Conservation (phyloP, 768 basidiomycete genomes). For the Xerocomus potaroensis region DNA sequence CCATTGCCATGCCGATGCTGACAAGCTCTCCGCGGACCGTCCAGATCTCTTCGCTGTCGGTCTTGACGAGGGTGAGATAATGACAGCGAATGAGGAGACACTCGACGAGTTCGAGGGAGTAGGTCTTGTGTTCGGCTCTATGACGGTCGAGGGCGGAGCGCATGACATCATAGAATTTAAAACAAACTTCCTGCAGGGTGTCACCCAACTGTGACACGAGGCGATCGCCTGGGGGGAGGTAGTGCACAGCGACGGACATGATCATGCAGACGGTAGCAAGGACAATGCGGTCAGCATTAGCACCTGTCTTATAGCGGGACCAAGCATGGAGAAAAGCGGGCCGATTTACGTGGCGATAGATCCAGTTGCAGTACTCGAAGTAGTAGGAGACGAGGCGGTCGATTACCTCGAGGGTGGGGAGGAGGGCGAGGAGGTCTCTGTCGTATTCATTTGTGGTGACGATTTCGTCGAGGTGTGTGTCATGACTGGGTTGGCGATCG, state of each 20-base stretch:
- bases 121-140: slow-evolving; percentile 53
- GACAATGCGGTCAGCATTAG: slow-evolving; percentile 59
- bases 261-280: slow-evolving; percentile 71
- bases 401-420: slow-evolving; percentile 64
- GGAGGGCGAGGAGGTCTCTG: slow-evolving; percentile 61
- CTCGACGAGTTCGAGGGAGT: slow-evolving; percentile 73
- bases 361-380: slow-evolving; percentile 87
- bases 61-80: slow-evolving; percentile 69
- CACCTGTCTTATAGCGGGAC: slow-evolving; percentile 69
- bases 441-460: slow-evolving; percentile 54
- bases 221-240: slow-evolving; percentile 61
- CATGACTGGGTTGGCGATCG: slow-evolving; percentile 51
- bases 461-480: slow-evolving; percentile 38
- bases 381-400: slow-evolving; percentile 73
- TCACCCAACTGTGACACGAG: slow-evolving; percentile 52
- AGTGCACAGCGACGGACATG: slow-evolving; percentile 70
- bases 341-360: slow-evolving; percentile 75
- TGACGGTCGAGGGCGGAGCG: slow-evolving; percentile 60
- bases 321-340: slow-evolving; percentile 58
- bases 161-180: slow-evolving; percentile 67
- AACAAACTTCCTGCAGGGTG: slow-evolving; percentile 55
- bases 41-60: slow-evolving; percentile 82
- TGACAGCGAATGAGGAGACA: slow-evolving; percentile 65
- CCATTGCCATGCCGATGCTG: slow-evolving; percentile 76
- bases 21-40: slow-evolving; percentile 66